phyloP scores from a whole-genome alignment of 2,329 filamentous ascomycete species.

The Diaporthe sp. region DNA sequence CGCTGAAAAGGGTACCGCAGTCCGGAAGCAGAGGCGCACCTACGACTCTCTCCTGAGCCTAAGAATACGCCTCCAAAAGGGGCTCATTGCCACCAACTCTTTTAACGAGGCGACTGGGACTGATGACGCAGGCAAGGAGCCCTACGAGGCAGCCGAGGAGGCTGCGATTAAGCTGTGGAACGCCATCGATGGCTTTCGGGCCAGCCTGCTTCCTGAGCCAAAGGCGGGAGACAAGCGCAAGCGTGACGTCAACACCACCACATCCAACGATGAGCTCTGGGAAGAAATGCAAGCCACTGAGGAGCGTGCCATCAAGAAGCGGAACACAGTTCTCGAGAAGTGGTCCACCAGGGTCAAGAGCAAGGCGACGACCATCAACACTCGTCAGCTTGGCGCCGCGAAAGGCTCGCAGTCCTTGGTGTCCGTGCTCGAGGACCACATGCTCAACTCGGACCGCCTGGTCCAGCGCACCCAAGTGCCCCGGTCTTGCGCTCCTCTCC shows the following conservation, averaged over 20 bases:
- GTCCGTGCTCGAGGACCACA: conserved; percentile 77
- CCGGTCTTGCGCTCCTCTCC: conserved; percentile 82
- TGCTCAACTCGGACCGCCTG: conserved; percentile 76
- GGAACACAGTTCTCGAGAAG: conserved; percentile 84
- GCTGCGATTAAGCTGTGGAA: conserved; percentile 90
- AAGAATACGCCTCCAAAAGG: conserved; percentile 94
- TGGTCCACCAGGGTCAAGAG: conserved; percentile 88
- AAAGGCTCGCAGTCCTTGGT: conserved; percentile 71
- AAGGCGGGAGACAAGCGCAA: conserved; percentile 73
- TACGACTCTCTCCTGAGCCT: conserved; percentile 93
- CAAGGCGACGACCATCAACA: conserved; percentile 64
- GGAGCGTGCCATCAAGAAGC: conserved; percentile 67
- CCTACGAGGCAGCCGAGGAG: conserved; percentile 83
- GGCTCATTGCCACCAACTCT: conserved; percentile 85
- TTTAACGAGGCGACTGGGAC: conserved; percentile 63
- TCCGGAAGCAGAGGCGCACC: conserved; percentile 86
- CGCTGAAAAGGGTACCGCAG: conserved; percentile 85
- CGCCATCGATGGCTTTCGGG: conserved; percentile 79
- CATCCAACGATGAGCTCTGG: conserved; percentile 79
- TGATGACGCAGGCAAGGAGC: conserved; percentile 60
- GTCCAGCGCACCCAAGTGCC: conserved; percentile 78
- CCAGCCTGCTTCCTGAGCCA: conserved; percentile 68
- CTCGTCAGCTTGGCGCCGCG: conserved; percentile 67
- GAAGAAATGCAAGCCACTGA: conserved; percentile 78
- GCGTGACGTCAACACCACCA: conserved; percentile 65